Evolutionary conservation across 108 stramenopile genomes (phyloP).

Genomic region (Schizochytrium sp.): DNA sequence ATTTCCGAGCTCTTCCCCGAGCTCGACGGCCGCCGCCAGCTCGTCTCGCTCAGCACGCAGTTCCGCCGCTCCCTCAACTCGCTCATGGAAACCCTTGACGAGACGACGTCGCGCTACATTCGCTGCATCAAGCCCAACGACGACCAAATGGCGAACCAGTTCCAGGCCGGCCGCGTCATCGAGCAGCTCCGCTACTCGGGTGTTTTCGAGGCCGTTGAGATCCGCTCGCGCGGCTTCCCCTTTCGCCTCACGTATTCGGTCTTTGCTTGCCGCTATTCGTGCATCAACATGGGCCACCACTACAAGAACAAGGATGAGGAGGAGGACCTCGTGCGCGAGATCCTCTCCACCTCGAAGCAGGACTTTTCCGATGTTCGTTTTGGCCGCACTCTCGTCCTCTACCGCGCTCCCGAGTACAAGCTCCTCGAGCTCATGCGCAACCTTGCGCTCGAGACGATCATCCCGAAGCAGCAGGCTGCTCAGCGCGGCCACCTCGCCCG

Average conservation of each 20-base stretch:
- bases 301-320: background rate
- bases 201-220: conserved; percentile 31
- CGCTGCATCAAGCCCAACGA: conserved; percentile 86
- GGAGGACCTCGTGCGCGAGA: background rate
- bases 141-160: conserved; percentile 61
- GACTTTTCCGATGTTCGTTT: conserved; percentile 41
- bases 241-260: conserved; percentile 20
- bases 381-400: conserved; percentile 51
- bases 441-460: conserved; percentile 39
- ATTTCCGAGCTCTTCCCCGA: background rate
- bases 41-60: conserved; percentile 33
- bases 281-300: conserved; percentile 18
- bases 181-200: conserved; percentile 33
- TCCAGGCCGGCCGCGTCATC: conserved; percentile 50
- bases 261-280: conserved; percentile 23
- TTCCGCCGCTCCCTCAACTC: conserved; percentile 60
- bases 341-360: conserved; percentile 28
- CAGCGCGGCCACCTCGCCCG: conserved; percentile 9
- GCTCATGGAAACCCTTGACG: conserved; percentile 67
- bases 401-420: conserved; percentile 46
- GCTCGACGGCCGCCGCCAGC: background rate
- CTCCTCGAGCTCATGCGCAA: conserved; percentile 50
- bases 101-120: conserved; percentile 74
- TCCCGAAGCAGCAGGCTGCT: conserved; percentile 37
- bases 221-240: conserved; percentile 34